Evolutionary conservation across 73 alveolate species (phyloP).

Genomic region (Blepharisma stoltei): DNA sequence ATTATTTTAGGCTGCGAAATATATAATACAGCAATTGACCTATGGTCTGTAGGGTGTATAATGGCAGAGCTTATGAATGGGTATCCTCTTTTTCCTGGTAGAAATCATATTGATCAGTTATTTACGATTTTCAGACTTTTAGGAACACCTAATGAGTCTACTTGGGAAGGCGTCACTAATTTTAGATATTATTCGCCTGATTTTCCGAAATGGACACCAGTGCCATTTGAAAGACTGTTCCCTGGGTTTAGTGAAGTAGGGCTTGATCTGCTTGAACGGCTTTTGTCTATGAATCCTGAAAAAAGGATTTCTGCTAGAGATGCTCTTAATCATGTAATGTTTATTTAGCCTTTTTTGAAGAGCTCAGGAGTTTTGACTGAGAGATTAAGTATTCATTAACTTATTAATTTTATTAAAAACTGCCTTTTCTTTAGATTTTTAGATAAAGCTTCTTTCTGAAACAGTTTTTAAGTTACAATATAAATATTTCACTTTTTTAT

Average conservation of each 20-base stretch:
- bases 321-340: slow-evolving; percentile 57
- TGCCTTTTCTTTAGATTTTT: no score
- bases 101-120: slow-evolving; percentile 41
- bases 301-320: slow-evolving; percentile 68
- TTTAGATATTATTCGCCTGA: slow-evolving; percentile 55
- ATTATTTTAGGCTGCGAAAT: slow-evolving; percentile 40
- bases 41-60: slow-evolving; percentile 65
- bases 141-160: slow-evolving; percentile 49
- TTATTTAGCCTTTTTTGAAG: slow-evolving; percentile 24
- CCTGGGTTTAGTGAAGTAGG: slow-evolving; percentile 80
- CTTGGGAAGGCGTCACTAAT: slow-evolving; percentile 73
- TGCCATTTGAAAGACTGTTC: slow-evolving; percentile 49
- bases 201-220: slow-evolving; percentile 41
- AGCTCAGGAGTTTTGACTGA: neutral
- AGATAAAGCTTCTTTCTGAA: no score
- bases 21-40: slow-evolving; percentile 53
- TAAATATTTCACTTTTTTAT: no score
- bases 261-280: slow-evolving; percentile 53
- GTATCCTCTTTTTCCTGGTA: slow-evolving; percentile 53
- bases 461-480: no score
- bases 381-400: no score
- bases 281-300: slow-evolving; percentile 67
- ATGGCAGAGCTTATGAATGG: slow-evolving; percentile 51
- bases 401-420: no score
- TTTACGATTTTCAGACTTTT: slow-evolving; percentile 40